A percentile compares a stretch with the other conserved stretches of the same genome.
Evolutionary conservation across 139 green algal species (phyloP).

Genomic region (Chlorella sorokiniana): DNA sequence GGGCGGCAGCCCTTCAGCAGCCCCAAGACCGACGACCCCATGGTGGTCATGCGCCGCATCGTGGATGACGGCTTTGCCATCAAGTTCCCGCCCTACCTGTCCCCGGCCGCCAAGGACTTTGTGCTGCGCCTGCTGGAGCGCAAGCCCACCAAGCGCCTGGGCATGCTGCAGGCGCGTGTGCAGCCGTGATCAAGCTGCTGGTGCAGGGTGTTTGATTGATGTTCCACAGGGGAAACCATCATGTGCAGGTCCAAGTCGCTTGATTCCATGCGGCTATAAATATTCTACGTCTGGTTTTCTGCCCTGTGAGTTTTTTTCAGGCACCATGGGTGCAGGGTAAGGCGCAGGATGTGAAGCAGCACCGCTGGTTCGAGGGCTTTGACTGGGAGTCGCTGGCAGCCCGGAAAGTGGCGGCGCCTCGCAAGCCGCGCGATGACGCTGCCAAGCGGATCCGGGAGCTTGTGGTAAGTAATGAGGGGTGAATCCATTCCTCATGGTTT

Average conservation of each 20-base stretch:
- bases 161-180: constrained; percentile 78
- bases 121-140: constrained; percentile 81
- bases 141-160: constrained; percentile 85
- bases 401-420: constrained; percentile 62
- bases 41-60: constrained; percentile 97
- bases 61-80: constrained; percentile 91
- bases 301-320: not conserved
- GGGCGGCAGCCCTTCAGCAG: constrained; percentile 91
- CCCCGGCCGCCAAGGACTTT: constrained; percentile 39
- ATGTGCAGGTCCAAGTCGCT: not conserved
- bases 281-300: not conserved
- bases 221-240: not conserved
- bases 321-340: not conserved
- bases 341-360: constrained; percentile 86
- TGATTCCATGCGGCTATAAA: not conserved
- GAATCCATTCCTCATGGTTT: too few relatives aligned
- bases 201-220: not conserved
- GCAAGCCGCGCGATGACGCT: constrained; percentile 79
- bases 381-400: constrained; percentile 88
- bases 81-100: constrained; percentile 94
- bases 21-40: constrained; percentile 93
- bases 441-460: constrained; percentile 85
- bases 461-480: too few relatives aligned
- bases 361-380: constrained; percentile 93
- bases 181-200: not conserved